phyloP scores from a whole-genome alignment of 208 protist genomes.

The Leishmania aethiopica region DNA sequence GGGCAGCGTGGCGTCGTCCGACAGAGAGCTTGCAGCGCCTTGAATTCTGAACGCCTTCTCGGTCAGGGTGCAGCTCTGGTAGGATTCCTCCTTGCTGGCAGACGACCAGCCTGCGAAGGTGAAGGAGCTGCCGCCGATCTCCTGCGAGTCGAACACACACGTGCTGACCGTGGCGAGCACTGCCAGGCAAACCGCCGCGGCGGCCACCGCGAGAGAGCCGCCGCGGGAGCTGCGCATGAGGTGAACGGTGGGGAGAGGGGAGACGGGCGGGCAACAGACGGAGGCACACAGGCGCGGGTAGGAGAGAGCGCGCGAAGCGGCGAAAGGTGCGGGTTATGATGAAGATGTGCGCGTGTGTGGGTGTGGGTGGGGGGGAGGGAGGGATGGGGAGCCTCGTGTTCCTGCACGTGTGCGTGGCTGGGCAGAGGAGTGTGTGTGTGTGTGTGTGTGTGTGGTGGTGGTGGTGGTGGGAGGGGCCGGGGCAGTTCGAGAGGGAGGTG shows the following conservation, averaged over 20 bases:
- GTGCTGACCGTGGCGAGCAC: neutral
- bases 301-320: neutral
- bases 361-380: neutral
- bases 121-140: neutral
- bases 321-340: neutral
- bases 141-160: conserved; percentile 1
- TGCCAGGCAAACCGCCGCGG: neutral
- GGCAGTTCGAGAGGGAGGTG: neutral
- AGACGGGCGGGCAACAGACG: neutral
- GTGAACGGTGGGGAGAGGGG: neutral
- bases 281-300: neutral
- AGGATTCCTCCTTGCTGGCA: neutral
- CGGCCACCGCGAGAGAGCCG: neutral
- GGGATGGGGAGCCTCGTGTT: neutral
- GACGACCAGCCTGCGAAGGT: conserved; percentile 1
- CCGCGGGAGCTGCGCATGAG: neutral
- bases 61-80: neutral
- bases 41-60: neutral
- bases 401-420: neutral
- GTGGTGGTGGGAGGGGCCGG: too few species aligned
- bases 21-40: neutral
- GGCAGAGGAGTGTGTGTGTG: neutral
- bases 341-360: neutral
- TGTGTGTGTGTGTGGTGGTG: too few species aligned
- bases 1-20: conserved; percentile 2